Evolutionary conservation across 202 grass and related monocot genomes (phyloP), one percentile per base, ranked within the genome.

Genomic region (Brachypodium distachyon): DNA sequence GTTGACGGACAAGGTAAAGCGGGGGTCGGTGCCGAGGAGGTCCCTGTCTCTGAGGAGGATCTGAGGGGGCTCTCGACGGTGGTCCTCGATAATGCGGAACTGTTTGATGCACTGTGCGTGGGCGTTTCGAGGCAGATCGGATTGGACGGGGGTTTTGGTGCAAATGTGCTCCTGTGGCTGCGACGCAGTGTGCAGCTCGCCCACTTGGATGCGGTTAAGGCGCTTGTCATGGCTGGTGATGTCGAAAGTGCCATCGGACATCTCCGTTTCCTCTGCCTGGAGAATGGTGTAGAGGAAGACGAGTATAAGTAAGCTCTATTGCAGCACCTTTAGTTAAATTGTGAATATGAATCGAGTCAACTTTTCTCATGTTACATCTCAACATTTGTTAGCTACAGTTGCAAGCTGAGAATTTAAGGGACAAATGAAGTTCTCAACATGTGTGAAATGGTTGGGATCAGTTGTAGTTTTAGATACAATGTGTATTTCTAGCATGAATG

Each of bases 221-320:
- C 70, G 10, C 90, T 81, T 39, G 61, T 85, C 7, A 26, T 67
- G 18, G 75, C 34, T 63, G 82, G 61, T 65, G 88, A 84, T 76
- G 71, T 94, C 3, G 84, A 97, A 26, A 81, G 79, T 57, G 87
- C 77, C 50, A 77, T 69, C 42, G 53, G 43, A 11, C 87, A 92
- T 73, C 89, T 97, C 73, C 91, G 77, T 8, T 94, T 88, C 71
- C 91, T 97, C 86, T 90, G 86, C 84, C 77, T 86, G 8, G 82
- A 71, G 65, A 83, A 78, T 72, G 95, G 95, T 5, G 73, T 97
- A 52, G 87, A 83, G 72, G 87, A 94, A 70, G 79, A 80, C 9
- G 73, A 76, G 14, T 97, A 97, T 74, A 90, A 84, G 95, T 97
- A 92, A 91, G 85, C 50, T 82, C 12, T 70, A 31, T 52, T 70